These are phyloP conservation scores for Durio zibethinus DNA, from an alignment of 345 rosid genomes.

Conservation along the genomic window DNA sequence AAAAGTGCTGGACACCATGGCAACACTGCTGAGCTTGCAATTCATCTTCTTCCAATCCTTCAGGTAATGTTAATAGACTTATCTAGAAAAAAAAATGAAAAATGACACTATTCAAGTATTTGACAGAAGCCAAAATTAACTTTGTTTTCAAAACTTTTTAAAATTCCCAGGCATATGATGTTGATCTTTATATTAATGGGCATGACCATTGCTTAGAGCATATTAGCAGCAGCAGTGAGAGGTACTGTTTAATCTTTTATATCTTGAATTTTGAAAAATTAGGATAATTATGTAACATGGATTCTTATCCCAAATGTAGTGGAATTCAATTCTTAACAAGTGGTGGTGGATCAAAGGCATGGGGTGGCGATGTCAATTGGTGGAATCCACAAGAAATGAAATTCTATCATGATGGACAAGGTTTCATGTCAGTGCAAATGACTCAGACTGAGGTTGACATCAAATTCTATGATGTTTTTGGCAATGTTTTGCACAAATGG, in stretches of 20 bases:
- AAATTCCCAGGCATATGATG: slow-evolving; percentile 43
- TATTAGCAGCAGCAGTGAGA: slow-evolving; percentile 52
- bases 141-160: not conserved
- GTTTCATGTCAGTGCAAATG: slow-evolving; percentile 56
- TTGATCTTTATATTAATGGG: slow-evolving; percentile 72
- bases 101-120: not conserved
- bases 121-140: not conserved
- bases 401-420: slow-evolving; percentile 74
- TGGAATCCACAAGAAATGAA: slow-evolving; percentile 58
- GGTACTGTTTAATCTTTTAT: slow-evolving; percentile 25
- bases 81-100: too few species aligned
- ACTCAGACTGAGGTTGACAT: slow-evolving; percentile 27
- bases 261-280: not conserved
- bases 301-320: slow-evolving; percentile 19
- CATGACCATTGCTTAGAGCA: slow-evolving; percentile 88
- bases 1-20: slow-evolving; percentile 49
- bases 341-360: slow-evolving; percentile 86
- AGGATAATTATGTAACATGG: not conserved
- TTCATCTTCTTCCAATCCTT: slow-evolving; percentile 38
- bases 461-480: slow-evolving; percentile 47
- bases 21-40: slow-evolving; percentile 33
- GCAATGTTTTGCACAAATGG: slow-evolving; percentile 54
- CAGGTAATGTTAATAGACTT: slow-evolving; percentile 24
- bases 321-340: slow-evolving; percentile 55
- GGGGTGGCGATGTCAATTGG: slow-evolving; percentile 47